phyloP scores from a whole-genome alignment of 768 basidiomycete species.

The Filobasidium floriforme region DNA sequence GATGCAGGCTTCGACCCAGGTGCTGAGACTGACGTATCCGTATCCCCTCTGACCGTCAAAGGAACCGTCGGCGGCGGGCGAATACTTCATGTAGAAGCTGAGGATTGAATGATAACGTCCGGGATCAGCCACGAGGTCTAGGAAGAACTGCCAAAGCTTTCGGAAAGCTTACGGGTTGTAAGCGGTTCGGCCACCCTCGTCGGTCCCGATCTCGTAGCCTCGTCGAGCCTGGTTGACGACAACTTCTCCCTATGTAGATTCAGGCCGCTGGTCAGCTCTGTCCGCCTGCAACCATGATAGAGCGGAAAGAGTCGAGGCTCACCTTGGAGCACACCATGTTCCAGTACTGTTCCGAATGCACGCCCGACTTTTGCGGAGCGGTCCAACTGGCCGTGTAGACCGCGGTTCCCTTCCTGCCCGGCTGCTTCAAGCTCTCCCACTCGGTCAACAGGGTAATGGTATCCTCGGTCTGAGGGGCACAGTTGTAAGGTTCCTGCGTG shows the following conservation, averaged over 20 bases:
- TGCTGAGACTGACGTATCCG: conserved; percentile 81
- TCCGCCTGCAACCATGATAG: neutral
- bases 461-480: conserved; percentile 73
- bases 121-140: neutral
- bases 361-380: conserved; percentile 74
- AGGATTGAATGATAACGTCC: neutral
- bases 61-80: conserved; percentile 79
- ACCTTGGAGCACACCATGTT: conserved; percentile 85
- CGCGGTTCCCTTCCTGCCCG: conserved; percentile 69
- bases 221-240: conserved; percentile 87
- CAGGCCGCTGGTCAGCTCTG: neutral
- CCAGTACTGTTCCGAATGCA: conserved; percentile 86
- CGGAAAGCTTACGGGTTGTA: conserved; percentile 57
- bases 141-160: too few relatives aligned
- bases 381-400: conserved; percentile 95
- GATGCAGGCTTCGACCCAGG: conserved; percentile 66
- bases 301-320: too few relatives aligned
- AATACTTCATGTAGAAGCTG: conserved; percentile 79
- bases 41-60: conserved; percentile 93
- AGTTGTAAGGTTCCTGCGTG: conserved; percentile 78
- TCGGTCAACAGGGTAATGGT: conserved; percentile 91
- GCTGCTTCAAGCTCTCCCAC: conserved; percentile 73
- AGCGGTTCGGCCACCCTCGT: conserved; percentile 75
- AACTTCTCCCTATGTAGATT: conserved; percentile 61
- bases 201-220: conserved; percentile 81